Percentiles rank a stretch among this genome's conserved stretches.
These are phyloP conservation scores for Neoarthrinium moseri DNA, from an alignment of 2,329 filamentous ascomycete species.

Conservation along the genomic window DNA sequence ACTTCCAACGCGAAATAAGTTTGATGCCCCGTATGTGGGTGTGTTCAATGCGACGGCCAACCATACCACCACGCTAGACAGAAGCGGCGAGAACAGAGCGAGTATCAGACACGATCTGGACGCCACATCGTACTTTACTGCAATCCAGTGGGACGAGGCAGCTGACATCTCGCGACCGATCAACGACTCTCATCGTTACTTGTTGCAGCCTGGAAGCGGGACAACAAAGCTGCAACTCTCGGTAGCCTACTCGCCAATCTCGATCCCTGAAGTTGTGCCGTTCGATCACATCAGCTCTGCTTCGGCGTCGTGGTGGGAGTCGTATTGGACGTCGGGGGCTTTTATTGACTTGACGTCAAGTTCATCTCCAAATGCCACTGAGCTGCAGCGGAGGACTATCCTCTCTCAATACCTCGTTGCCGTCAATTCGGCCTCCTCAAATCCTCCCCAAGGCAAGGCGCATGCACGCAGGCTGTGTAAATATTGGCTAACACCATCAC, in stretches of 20 bases:
- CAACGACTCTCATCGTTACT: slow-evolving; percentile 40
- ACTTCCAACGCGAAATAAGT: slow-evolving; percentile 47
- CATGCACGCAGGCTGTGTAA: background rate
- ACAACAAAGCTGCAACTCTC: slow-evolving; percentile 27
- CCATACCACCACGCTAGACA: slow-evolving; percentile 38
- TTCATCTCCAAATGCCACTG: slow-evolving; percentile 38
- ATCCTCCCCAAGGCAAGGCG: slow-evolving; percentile 43
- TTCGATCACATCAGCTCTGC: slow-evolving; percentile 25
- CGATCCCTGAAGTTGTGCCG: slow-evolving; percentile 17
- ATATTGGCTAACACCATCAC: slow-evolving; percentile 2
- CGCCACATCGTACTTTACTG: slow-evolving; percentile 39
- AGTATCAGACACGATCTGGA: slow-evolving; percentile 42
- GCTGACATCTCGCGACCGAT: slow-evolving; percentile 31
- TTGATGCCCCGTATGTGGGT: slow-evolving; percentile 54
- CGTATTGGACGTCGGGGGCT: slow-evolving; percentile 49
- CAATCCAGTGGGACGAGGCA: slow-evolving; percentile 34
- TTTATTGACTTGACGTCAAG: slow-evolving; percentile 49
- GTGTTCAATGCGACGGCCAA: slow-evolving; percentile 45
- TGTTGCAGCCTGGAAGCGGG: slow-evolving; percentile 27
- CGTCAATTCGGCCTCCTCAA: slow-evolving; percentile 48
- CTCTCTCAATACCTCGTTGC: slow-evolving; percentile 52
- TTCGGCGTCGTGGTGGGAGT: slow-evolving; percentile 42
- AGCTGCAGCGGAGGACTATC: slow-evolving; percentile 52
- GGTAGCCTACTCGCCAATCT: slow-evolving; percentile 29
- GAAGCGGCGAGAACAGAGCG: slow-evolving; percentile 27